A percentile compares a stretch with the other conserved stretches of the same genome.
Evolutionary conservation across 306 rosid species (phyloP).

Genomic region (Cotoneaster glaucophyllus): DNA sequence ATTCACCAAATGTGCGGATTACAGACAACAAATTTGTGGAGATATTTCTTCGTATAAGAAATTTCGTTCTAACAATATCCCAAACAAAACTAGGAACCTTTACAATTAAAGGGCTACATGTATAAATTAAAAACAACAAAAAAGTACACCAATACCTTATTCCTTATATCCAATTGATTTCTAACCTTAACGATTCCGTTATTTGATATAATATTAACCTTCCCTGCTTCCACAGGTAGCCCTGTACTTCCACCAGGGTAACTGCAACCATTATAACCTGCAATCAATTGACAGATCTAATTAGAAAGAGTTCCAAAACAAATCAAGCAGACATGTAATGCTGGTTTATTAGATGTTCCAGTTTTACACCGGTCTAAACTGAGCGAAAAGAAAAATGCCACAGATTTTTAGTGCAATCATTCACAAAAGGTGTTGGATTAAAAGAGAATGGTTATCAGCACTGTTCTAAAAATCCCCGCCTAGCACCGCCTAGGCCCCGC

Average conservation of each 20-base stretch:
- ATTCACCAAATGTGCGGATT: too few relatives aligned
- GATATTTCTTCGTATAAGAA: too few relatives aligned
- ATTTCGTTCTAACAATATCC: not conserved
- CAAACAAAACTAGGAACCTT: not conserved
- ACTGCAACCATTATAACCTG: slow-evolving; percentile 78
- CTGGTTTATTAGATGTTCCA: not conserved
- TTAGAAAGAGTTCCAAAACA: not conserved
- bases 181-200: not conserved
- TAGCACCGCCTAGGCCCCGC: too few relatives aligned
- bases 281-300: not conserved
- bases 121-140: not conserved
- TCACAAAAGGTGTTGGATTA: not conserved
- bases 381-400: not conserved
- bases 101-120: not conserved
- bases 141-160: not conserved
- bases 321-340: too few relatives aligned
- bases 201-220: not conserved
- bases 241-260: slow-evolving; percentile 59
- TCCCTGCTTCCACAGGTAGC: slow-evolving; percentile 4
- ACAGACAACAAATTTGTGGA: too few relatives aligned
- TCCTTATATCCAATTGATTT: not conserved
- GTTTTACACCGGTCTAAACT: not conserved
- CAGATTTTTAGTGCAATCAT: not conserved
- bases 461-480: too few relatives aligned
- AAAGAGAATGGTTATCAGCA: not conserved